Evolutionary conservation across 371 early-diverging fungal species (phyloP).

Genomic region (Actinomortierella wolfii): DNA sequence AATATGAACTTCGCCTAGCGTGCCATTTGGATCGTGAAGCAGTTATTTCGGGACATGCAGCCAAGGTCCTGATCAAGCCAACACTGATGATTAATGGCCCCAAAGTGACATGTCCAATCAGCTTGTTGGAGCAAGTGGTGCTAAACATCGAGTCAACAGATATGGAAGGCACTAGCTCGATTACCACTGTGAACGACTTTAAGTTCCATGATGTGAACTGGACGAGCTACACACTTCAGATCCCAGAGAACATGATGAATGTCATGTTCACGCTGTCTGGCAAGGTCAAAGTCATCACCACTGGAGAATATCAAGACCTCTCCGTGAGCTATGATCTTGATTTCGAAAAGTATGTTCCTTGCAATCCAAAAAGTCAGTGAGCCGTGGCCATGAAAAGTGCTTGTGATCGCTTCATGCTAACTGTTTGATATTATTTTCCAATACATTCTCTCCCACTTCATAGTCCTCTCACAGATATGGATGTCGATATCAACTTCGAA

Average conservation of each 20-base stretch:
- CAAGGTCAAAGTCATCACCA: slow-evolving; percentile 42
- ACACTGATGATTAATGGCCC: slow-evolving; percentile 29
- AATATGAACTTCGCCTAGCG: slow-evolving; percentile 41
- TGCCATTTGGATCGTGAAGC: slow-evolving; percentile 58
- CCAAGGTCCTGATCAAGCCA: slow-evolving; percentile 54
- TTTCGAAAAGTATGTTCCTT: not conserved
- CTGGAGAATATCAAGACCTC: slow-evolving; percentile 15
- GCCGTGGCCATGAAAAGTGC: no score
- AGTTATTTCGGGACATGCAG: slow-evolving; percentile 45
- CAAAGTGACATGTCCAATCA: slow-evolving; percentile 36
- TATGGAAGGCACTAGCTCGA: slow-evolving; percentile 32
- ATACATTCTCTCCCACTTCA: not conserved
- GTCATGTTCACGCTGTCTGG: slow-evolving; percentile 42
- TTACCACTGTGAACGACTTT: slow-evolving; percentile 29
- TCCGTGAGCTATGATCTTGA: not conserved
- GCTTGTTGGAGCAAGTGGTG: slow-evolving; percentile 48
- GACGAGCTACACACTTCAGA: slow-evolving; percentile 29
- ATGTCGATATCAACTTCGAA: slow-evolving; percentile 1
- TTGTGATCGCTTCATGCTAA: no score
- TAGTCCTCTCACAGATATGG: slow-evolving; percentile 8
- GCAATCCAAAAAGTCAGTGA: no score
- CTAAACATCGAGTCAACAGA: slow-evolving; percentile 43
- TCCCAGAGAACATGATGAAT: slow-evolving; percentile 28
- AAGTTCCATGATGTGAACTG: slow-evolving; percentile 28
- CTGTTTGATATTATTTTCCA: no score